Percentiles rank a stretch among this genome's conserved stretches.
Conservation (phyloP, 345 rosid genomes). For the Firmiana major region DNA sequence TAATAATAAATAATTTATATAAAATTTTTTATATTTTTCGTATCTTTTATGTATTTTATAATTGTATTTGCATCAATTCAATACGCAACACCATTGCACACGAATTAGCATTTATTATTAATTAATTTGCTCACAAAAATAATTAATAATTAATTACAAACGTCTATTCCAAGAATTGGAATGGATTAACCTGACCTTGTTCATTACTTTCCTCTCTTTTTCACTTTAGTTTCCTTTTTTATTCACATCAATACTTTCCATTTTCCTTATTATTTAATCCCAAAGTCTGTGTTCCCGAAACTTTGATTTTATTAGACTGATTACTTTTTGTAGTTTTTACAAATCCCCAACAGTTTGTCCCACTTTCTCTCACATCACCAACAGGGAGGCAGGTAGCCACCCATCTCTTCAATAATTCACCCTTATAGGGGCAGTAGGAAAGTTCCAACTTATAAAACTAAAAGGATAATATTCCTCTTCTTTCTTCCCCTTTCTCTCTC, state of each 20-base stretch:
- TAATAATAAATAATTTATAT: no score
- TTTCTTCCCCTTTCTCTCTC: not conserved
- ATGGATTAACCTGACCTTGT: slow-evolving; percentile 16
- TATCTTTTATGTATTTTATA: no score
- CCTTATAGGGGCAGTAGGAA: not conserved
- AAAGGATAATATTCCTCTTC: not conserved
- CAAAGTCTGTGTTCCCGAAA: not conserved
- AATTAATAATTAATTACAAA: no score
- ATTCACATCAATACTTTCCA: not conserved
- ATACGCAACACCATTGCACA: no score
- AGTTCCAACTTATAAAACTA: not conserved
- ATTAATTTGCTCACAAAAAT: no score
- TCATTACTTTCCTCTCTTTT: no score
- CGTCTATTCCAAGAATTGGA: not conserved
- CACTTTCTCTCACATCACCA: slow-evolving; percentile 7
- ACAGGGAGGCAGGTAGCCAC: not conserved
- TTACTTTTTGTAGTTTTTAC: not conserved
- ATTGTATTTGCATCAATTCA: no score
- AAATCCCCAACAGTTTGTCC: not conserved
- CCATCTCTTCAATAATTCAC: not conserved
- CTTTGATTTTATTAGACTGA: not conserved
- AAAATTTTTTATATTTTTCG: no score
- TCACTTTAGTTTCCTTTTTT: not conserved
- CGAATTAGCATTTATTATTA: no score
- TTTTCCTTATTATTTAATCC: not conserved